Conservation (phyloP, 495 filamentous ascomycete genomes). For the Tuber borchii region DNA sequence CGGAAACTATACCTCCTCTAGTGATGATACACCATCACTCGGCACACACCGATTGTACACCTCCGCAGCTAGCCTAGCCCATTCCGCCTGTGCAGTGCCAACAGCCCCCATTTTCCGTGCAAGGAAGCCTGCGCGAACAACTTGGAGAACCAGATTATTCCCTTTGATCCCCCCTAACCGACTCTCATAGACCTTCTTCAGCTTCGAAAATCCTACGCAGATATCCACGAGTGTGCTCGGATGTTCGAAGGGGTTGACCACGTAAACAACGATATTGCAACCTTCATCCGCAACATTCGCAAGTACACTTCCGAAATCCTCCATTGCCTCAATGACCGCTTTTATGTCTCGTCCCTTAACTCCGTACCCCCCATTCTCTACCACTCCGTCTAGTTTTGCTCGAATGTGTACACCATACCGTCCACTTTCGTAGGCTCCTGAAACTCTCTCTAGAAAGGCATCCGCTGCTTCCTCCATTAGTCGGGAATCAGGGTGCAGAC, state of each 20-base stretch:
- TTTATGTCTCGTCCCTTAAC: conserved; percentile 38
- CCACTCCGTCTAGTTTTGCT: conserved; percentile 49
- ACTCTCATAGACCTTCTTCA: conserved; percentile 63
- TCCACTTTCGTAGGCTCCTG: conserved; percentile 68
- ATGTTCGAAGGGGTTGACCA: conserved; percentile 67
- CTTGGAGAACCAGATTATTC: conserved; percentile 74
- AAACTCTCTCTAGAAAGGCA: conserved; percentile 64
- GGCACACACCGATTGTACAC: conserved; percentile 77
- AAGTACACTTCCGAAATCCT: conserved; percentile 45
- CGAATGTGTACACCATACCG: conserved; percentile 66
- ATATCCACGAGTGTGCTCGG: conserved; percentile 63
- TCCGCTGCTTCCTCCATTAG: conserved; percentile 55
- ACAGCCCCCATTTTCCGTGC: conserved; percentile 59
- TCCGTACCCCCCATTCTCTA: conserved; percentile 48
- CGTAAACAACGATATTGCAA: conserved; percentile 77
- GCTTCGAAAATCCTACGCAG: conserved; percentile 67
- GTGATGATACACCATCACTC: conserved; percentile 49
- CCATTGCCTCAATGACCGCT: conserved; percentile 40
- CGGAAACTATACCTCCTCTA: conserved; percentile 37
- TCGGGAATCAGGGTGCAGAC: conserved; percentile 63
- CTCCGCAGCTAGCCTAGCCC: conserved; percentile 66
- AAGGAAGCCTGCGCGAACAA: conserved; percentile 68
- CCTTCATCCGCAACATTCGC: conserved; percentile 46
- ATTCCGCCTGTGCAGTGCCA: conserved; percentile 60
- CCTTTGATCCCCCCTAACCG: conserved; percentile 51